Base-by-base conservation (phyloP, 2,329 filamentous ascomycete species). In the Chaetomium strumarium region DNA sequence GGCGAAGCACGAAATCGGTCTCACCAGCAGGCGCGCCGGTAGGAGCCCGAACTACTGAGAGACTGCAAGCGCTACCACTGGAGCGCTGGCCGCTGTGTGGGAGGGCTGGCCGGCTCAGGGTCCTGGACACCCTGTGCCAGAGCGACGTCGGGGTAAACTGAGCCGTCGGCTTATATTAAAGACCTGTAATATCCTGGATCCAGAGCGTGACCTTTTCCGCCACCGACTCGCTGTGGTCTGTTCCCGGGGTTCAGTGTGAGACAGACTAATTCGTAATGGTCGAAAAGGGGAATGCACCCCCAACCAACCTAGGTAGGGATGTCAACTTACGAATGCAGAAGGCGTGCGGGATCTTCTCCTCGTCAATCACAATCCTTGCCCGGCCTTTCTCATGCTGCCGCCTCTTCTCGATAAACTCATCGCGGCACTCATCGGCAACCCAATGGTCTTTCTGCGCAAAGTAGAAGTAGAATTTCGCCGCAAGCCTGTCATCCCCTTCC, bases 391-490 rank as follows among this genome's bases (percentile, higher is more conserved):
- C 46, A 6, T 59, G 41, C 17, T 29, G 31, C 37, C 37, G 64
- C 53, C 72, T 66, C 39, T 66, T 66, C 41, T 68, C 69, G 49
- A 85, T 79, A 53, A 85, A 78, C 29, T 72, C 72, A 58, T 84
- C 79, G 9, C 82, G 71, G 43, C 75, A 72, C 46, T 74, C 69
- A 44, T 80, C 69, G 2, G 78, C 76, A 1, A 86, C 79, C 83
- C 83, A 86, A 52, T 83, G 75, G 55, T 86, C 83, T 46, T 77
- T 67, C 55, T 75, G 69, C 2, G 76, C 82, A 58, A 83, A 85
- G 46, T 82, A 78, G 57, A 84, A 74, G 58, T 79, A 76, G 60
- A 85, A 79, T 55, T 75, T 80, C 75, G 75, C 17, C 30, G 44
- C 52, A 2, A 19, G 33, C 8, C 61, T 64, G 33, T 60, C 64